Evolutionary conservation across 225 moss, liverwort and hornwort species (phyloP).

Genomic region (Physcomitrium patens): DNA sequence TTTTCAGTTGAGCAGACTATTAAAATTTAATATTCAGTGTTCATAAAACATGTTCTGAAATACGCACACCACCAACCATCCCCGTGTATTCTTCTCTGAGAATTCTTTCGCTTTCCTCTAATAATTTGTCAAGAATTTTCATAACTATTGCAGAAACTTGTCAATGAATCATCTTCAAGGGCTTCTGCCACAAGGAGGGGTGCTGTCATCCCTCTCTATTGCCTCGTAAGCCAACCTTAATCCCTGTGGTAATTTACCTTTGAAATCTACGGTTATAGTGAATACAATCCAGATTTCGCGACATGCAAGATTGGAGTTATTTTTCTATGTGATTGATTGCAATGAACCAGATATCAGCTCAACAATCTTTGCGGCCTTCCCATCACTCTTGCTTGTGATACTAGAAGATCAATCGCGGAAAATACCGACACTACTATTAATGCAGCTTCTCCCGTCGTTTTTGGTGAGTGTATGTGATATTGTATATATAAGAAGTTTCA

Average conservation of each 20-base stretch:
- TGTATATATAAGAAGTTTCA: background rate
- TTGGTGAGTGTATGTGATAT: slow-evolving; percentile 38
- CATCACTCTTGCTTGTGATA: slow-evolving; percentile 27
- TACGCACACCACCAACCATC: slow-evolving; percentile 6
- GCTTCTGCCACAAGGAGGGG: slow-evolving; percentile 51
- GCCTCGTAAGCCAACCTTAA: slow-evolving; percentile 48
- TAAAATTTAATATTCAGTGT: background rate
- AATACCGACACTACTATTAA: slow-evolving; percentile 2
- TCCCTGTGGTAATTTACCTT: background rate
- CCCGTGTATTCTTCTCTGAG: background rate
- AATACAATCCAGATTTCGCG: slow-evolving; percentile 1
- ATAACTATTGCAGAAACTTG: slow-evolving; percentile 43
- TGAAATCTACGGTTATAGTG: background rate
- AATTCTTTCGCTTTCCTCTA: slow-evolving; percentile 9
- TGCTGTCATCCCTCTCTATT: slow-evolving; percentile 50
- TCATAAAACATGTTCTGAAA: background rate
- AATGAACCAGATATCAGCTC: slow-evolving; percentile 41
- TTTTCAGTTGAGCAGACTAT: slow-evolving; percentile 18
- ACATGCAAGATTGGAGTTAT: background rate
- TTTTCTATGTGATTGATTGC: slow-evolving; percentile 19
- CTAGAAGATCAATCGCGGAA: slow-evolving; percentile 39
- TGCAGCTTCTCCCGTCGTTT: slow-evolving; percentile 34
- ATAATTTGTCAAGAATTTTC: slow-evolving; percentile 20
- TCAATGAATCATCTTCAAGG: slow-evolving; percentile 49
- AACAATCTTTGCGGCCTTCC: slow-evolving; percentile 49